Evolutionary conservation across 345 rosid genomes (phyloP), one percentile per base, ranked within the genome.

Genomic region (Hevea brasiliensis): DNA sequence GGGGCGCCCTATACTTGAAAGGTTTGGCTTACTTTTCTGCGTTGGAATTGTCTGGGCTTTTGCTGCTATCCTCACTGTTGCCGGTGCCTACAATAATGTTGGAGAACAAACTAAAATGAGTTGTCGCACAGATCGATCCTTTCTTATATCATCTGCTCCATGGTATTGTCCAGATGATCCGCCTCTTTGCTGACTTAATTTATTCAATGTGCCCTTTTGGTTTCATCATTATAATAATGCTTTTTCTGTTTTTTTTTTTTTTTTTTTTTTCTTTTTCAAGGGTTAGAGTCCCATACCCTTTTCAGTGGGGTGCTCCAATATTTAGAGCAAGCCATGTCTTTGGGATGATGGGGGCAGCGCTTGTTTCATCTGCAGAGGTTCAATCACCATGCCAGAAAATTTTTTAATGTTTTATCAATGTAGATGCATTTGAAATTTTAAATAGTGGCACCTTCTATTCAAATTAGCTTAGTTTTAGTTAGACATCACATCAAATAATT

Each of bases 271-370:
- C 65, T 75, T 63, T 83, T 47, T 56, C 15, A 77, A 95, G 99
- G 99, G 86, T 95, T 69, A 91, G 85, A 72, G 70, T 95, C 55
- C 98, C 98, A 18, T 92, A 92, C 72, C 99, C 99, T 6, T 91
- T 95, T 72, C 99, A 95, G 75, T 95, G 97, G 97, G 99, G 97
- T 67, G 83, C 99, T 74, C 99, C 99, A 4, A 83, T 92, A 83
- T 95, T 95, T 76, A 85, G 85, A 83, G 99, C 98, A 48, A 88
- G 89, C 85, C 99, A 92, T 77, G 93, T 92, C 61, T 95, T 95
- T 61, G 99, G 94, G 63, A 95, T 92, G 99, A 80, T 92, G 72
- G 99, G 98, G 65, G 93, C 96, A 41, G 92, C 96, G 27, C 86
- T 95, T 74, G 99, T 95, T 56, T 80, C 99, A 44, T 84, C 98